Evolutionary conservation across 768 basidiomycete genomes (phyloP), one percentile per base, ranked within the genome.

Genomic region (Auriscalpium vulgare): DNA sequence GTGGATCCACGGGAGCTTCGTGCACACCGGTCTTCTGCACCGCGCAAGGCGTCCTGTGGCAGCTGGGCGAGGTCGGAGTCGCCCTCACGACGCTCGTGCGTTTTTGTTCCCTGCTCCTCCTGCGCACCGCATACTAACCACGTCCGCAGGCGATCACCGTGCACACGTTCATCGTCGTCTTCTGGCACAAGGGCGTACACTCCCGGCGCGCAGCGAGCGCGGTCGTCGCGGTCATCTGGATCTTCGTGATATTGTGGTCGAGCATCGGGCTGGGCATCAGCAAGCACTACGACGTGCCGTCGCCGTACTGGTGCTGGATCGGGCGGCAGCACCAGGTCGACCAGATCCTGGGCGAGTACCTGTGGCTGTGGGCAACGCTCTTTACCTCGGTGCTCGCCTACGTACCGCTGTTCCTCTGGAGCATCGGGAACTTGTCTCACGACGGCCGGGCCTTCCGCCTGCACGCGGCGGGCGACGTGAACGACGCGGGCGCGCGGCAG

Each of bases 301-400:
- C 74, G 13, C 74, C 75, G 56, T 72, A 71, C 55, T 75, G 76
- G 76, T 78, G 77, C 59, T 77, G 75, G 75, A 71, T 78, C 54
- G 65, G 69, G 37, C 45, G 65, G 8, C 36, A 63, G 10, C 71
- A 66, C 61, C 34, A 63, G 1, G 58, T 58, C 2, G 66, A 70
- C 56, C 67, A 71, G 16, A 65, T 76, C 10, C 68, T 57, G 47
- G 75, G 73, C 1, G 75, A 76, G 62, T 78, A 78, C 53, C 21
- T 75, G 14, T 78, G 77, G 77, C 65, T 77, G 47, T 77, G 77
- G 77, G 45, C 73, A 37, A 68, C 75, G 6, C 64, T 76, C 8
- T 59, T 63, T 21, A 56, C 71, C 45, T 74, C 74, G 8, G 53
- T 67, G 21, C n/a, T 70, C 5, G 54, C 68, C 2, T 77, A 76